Conservation (phyloP, 2,329 filamentous ascomycete genomes). For the Exophiala viscosa region DNA sequence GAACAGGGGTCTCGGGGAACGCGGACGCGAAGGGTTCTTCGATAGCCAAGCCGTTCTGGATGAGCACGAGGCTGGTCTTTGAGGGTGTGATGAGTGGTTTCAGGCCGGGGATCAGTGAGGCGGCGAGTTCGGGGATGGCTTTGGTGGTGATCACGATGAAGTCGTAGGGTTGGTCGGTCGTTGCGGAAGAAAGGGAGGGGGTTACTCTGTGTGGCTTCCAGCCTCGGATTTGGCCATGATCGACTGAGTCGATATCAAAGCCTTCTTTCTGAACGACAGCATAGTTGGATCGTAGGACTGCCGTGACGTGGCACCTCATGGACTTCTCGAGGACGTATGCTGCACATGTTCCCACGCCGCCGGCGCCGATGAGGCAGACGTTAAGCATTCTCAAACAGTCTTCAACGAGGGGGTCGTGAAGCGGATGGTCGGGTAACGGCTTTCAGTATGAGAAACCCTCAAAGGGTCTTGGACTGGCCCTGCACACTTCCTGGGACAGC, state of each 20-base stretch:
- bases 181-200: neutral
- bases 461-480: neutral
- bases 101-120: conserved; percentile 42
- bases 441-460: neutral
- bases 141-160: conserved; percentile 58
- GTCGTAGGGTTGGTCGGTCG: conserved; percentile 41
- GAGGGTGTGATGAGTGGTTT: conserved; percentile 48
- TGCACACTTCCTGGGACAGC: neutral
- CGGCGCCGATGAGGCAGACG: conserved; percentile 53
- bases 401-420: neutral
- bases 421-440: neutral
- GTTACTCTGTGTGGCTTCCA: conserved; percentile 42
- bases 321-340: conserved; percentile 54
- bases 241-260: conserved; percentile 54
- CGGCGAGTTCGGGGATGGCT: conserved; percentile 52
- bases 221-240: conserved; percentile 49
- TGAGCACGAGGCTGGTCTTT: conserved; percentile 52
- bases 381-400: neutral
- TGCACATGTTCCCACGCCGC: conserved; percentile 57
- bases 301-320: conserved; percentile 50
- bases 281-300: conserved; percentile 57
- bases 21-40: conserved; percentile 49
- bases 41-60: conserved; percentile 62
- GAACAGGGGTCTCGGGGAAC: conserved; percentile 51
- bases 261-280: conserved; percentile 45